Conservation (phyloP, 139 green algal species). For the Astrephomene gubernaculifera region DNA sequence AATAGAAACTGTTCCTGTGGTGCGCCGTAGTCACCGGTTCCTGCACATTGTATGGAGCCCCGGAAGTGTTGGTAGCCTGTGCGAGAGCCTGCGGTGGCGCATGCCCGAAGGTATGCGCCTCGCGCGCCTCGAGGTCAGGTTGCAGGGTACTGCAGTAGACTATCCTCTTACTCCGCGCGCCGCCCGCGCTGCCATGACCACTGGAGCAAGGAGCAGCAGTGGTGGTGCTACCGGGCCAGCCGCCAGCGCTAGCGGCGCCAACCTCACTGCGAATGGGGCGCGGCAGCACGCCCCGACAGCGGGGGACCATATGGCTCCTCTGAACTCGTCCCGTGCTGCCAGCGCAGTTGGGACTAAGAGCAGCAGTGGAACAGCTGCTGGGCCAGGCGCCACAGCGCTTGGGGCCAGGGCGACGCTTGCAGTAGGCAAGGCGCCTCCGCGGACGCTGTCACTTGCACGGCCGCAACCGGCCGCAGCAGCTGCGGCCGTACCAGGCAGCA, state of each 20-base stretch:
- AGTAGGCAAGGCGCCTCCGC: background rate
- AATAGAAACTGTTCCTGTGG: background rate
- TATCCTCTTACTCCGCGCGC: background rate
- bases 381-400: background rate
- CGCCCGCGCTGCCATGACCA: background rate
- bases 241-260: no score
- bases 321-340: background rate
- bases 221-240: background rate
- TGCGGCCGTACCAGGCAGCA: background rate
- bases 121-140: background rate
- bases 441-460: background rate
- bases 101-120: slow-evolving; percentile 23
- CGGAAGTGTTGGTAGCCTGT: background rate
- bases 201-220: background rate
- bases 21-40: background rate
- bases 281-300: no score
- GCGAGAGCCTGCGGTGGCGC: slow-evolving; percentile 19
- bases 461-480: background rate
- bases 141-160: background rate
- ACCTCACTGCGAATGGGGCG: no score
- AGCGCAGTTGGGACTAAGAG: background rate
- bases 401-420: background rate
- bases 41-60: background rate
- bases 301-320: background rate
- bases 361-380: background rate